Evolutionary conservation across 495 filamentous ascomycete species (phyloP), one percentile per base, ranked within the genome.

Genomic region (Penicillium herquei): DNA sequence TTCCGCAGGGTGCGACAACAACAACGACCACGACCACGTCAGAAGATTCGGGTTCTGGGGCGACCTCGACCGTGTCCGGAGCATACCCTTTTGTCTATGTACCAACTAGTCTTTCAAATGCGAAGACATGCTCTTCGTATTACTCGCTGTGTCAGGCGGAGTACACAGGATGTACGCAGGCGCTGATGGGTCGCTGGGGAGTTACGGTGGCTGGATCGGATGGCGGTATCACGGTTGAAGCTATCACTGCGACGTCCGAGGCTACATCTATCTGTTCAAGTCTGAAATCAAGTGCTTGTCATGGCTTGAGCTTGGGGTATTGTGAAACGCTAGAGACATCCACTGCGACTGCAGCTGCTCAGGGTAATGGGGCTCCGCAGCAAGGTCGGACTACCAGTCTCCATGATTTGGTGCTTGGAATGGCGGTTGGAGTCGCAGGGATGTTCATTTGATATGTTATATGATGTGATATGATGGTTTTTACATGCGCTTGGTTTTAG

Each of bases 231-330:
- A 90, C 86, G 1, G 79, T 88, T 18, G 78, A 79, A 39, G 87
- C 84, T 0, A 78, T 80, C 16, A 71, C 75, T 10, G 74, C 78
- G 13, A 40, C 71, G 7, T 67, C 78, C 7, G 77, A 77, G 37
- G 87, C 87, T 7, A 79, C 77, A 4, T 81, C 82, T 14, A 83
- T 89, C 8, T 92, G 88, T 68, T 81, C 79, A 13, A 87, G 82
- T 57, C 69, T 89, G 53, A 87, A 83, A 48, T 59, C 66, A 13
- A 57, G 77, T 54, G 86, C 84, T 33, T 88, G 86, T 53, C 81
- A 83, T 61, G 81, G 81, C 13, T 56, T 88, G 30, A 76, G 79
- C 45, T 69, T 81, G 37, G 71, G 65, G 3, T 79, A 83, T 51
- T 89, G 86, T 61, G 67, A 66, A n/a, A 57, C 63, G 1, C 72